These are phyloP conservation scores for Aciculosporium take DNA, from an alignment of 2,329 filamentous ascomycete species.

Conservation along the genomic window DNA sequence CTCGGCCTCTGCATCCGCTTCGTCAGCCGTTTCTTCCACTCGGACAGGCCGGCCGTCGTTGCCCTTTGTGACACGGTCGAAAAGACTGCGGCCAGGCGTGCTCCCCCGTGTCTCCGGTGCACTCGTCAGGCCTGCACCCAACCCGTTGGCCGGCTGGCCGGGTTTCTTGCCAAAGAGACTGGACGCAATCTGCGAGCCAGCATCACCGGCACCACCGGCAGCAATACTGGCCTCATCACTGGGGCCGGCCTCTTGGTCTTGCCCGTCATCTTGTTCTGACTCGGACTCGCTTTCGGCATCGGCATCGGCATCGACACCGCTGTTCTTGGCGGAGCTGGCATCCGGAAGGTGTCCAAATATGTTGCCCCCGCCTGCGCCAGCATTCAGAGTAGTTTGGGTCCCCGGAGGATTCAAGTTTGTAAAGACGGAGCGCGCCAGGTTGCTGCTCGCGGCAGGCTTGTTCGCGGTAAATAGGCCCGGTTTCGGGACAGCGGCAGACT, in stretches of 20 bases:
- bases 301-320: slow-evolving; percentile 32
- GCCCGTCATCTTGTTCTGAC: slow-evolving; percentile 27
- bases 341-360: slow-evolving; percentile 49
- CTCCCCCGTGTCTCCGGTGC: slow-evolving; percentile 29
- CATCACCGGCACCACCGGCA: slow-evolving; percentile 26
- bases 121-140: slow-evolving; percentile 17
- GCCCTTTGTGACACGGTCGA: slow-evolving; percentile 39
- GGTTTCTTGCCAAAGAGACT: slow-evolving; percentile 18
- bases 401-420: slow-evolving; percentile 23
- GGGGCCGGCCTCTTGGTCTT: slow-evolving; percentile 29
- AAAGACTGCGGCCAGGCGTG: slow-evolving; percentile 35
- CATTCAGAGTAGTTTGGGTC: slow-evolving; percentile 11
- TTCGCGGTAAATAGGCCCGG: slow-evolving; percentile 19
- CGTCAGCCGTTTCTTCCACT: slow-evolving; percentile 16
- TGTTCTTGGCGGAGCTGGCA: slow-evolving; percentile 39
- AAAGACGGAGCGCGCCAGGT: slow-evolving; percentile 29
- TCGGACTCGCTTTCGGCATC: slow-evolving; percentile 32
- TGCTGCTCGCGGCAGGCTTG: slow-evolving; percentile 21
- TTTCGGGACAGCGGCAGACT: slow-evolving; percentile 14
- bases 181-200: slow-evolving; percentile 19
- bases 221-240: slow-evolving; percentile 29
- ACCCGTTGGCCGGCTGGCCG: slow-evolving; percentile 11
- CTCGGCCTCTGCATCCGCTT: background rate
- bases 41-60: slow-evolving; percentile 35
- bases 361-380: slow-evolving; percentile 25